Base-by-base conservation (phyloP, 768 basidiomycete species). In the Suillus hirtellus region DNA sequence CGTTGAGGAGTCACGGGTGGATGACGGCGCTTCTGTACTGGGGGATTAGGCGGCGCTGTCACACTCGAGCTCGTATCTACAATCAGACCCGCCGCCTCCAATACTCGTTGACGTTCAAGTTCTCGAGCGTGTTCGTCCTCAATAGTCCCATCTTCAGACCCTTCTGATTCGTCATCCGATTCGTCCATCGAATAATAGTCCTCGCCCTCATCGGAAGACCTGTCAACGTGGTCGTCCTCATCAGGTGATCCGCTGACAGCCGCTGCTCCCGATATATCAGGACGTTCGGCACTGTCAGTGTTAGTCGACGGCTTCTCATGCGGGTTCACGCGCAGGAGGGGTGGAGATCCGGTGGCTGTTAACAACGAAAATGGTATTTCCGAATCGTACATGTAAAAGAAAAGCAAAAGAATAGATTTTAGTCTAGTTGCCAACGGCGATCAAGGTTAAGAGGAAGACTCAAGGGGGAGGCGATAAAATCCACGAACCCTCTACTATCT, bases 401-500 rank as follows among this genome's bases (percentile, higher is more conserved):
- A 17, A 42, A 84, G 79, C n/a, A 65, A 66, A 83, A 82, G 81
- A 82, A 79, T 78, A 76, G 81, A 82, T 82, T 94, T 93, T 85
- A 95, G 92, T 87, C 92, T 93, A 87, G 76, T 80, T 82, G 78
- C 79, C 75, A 71, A 73, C 68, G 67, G 60, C 68, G 68, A 74
- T 71, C 73, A 75, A 81, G 75, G 65, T 82, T 85, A 83, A 81
- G 79, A 77, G 71, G 77, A 79, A 56, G 19, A 85, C 84, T 78
- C 78, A 83, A 81, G 83, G 79, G 81, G 78, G 73, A 69, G 69
- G 75, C 75, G 76, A 70, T 69, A 79, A 70, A 76, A 73, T 70
- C 69, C 76, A 96, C 96, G 96, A 89, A 96, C 96, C 93, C 86
- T 90, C 86, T 71, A 82, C 81, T 69, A 88, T 75, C 77, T 96